Evolutionary conservation across 208 protist species (phyloP), one percentile per base, ranked within the genome.

Genomic region (Trypanosoma cruzi): DNA sequence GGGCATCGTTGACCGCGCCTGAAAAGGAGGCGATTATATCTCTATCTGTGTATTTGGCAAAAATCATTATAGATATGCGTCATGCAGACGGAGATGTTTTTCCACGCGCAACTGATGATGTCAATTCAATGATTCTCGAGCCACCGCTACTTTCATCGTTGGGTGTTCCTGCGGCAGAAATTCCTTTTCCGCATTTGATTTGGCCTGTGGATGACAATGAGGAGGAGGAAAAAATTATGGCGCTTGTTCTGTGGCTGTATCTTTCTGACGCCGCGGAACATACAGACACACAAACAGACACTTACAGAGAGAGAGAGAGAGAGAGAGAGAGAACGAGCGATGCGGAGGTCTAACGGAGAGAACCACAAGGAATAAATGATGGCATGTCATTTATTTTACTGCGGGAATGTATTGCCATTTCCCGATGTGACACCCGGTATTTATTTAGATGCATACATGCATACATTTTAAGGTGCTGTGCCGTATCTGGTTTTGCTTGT

Each of bases 211-310:
- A 59, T 28, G 48, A 26, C 6, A 34, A 49, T 26, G 26, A 62
- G 4, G 53, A 50, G 53, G 73, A 78, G 32, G 68, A 58, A 42
- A 0, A 31, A 20, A 71, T 79, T 14, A 68, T 70, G 56, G 55
- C 55, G 18, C 42, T 76, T 32, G 61, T 71, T n/a, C 44, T 81
- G 49, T 81, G 69, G 55, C 40, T 81, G 13, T 63, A 56, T 29
- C 58, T 81, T 0, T 29, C 24, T 48, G 54, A 73, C 22, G 48
- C 73, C 22, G 64, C 64, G 4, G 31, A 26, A 55, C 44, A 10
- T 6, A 67, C 50, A 44, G n/a, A 5, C 34, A 2, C n/a, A 53
- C 46, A n/a, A n/a, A n/a, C n/a, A 22, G 18, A 20, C 44, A 52
- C 26, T 37, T 20, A 40, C 13, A 28, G 28, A 63, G 5, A 63